These are phyloP conservation scores for Phanerodontia chrysosporium DNA, from an alignment of 768 basidiomycete genomes.

Conservation along the genomic window DNA sequence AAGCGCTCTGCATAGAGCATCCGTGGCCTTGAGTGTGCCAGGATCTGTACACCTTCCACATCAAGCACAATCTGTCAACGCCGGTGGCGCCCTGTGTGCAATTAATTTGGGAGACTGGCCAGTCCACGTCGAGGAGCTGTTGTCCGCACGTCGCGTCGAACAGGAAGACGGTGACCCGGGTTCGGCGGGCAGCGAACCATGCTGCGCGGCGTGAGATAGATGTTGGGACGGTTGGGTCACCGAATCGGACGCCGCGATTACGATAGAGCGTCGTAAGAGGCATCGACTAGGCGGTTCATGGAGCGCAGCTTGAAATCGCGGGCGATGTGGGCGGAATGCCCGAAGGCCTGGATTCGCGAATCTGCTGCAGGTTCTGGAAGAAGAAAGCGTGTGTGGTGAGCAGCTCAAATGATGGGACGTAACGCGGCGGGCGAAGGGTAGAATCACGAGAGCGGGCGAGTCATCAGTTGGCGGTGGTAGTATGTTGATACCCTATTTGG, in stretches of 20 bases:
- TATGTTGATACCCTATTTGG: background rate
- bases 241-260: constrained; percentile 5
- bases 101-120: background rate
- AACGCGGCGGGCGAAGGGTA: constrained; percentile 3
- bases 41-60: background rate
- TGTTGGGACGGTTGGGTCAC: background rate
- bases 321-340: background rate
- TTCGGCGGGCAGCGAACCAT: background rate
- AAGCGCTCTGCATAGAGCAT: background rate
- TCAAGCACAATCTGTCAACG: constrained; percentile 8
- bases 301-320: background rate
- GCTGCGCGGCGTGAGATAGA: background rate
- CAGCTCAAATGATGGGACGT: constrained; percentile 7
- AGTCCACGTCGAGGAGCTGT: background rate
- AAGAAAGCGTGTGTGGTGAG: background rate
- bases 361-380: constrained; percentile 1
- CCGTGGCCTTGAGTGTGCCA: background rate
- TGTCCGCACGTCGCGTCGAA: background rate
- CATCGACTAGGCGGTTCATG: background rate
- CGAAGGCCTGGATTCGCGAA: constrained; percentile 3
- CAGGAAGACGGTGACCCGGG: background rate
- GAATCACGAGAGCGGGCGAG: constrained; percentile 5
- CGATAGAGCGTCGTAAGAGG: background rate
- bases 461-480: constrained; percentile 4
- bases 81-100: background rate